phyloP scores from a whole-genome alignment of 2,329 filamentous ascomycete species.

The Phyllosticta paracitricarpa region DNA sequence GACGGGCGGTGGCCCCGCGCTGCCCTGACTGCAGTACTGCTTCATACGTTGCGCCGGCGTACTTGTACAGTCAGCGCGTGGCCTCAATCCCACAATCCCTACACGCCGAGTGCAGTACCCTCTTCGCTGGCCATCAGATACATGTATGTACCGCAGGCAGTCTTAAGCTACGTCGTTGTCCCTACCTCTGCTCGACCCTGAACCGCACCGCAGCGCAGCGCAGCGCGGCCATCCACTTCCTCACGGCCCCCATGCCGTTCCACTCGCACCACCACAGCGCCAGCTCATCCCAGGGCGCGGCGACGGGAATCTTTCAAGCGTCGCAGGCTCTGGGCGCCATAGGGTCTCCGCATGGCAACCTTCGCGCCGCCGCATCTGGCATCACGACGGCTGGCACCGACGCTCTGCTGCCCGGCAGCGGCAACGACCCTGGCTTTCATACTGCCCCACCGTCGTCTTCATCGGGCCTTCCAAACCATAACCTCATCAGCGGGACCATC shows the following conservation, averaged over 20 bases:
- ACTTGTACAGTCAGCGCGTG: constrained; percentile 4
- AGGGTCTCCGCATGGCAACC: constrained; percentile 33
- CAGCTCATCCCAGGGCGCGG: constrained; percentile 21
- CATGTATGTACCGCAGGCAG: too few relatives aligned
- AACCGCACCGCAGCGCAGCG: background rate
- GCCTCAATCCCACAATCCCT: constrained; percentile 7
- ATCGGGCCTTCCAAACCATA: constrained; percentile 18
- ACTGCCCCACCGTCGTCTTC: constrained; percentile 19
- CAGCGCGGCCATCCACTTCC: background rate
- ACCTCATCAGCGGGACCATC: constrained; percentile 11
- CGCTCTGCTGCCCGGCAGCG: constrained; percentile 29
- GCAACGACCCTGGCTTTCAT: constrained; percentile 22
- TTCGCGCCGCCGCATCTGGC: constrained; percentile 29
- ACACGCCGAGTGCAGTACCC: background rate
- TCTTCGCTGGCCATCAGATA: background rate
- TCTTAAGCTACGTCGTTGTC: too few relatives aligned
- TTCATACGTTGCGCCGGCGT: background rate
- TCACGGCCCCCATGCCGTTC: constrained; percentile 24
- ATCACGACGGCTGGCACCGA: constrained; percentile 36
- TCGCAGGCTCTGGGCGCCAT: constrained; percentile 38
- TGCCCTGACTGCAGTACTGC: background rate
- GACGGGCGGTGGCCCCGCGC: background rate
- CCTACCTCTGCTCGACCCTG: background rate
- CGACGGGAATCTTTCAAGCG: constrained; percentile 36
- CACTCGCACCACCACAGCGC: constrained; percentile 22